These are phyloP conservation scores for Carex pumila DNA, from an alignment of 176 grass and related monocot genomes.

Conservation along the genomic window DNA sequence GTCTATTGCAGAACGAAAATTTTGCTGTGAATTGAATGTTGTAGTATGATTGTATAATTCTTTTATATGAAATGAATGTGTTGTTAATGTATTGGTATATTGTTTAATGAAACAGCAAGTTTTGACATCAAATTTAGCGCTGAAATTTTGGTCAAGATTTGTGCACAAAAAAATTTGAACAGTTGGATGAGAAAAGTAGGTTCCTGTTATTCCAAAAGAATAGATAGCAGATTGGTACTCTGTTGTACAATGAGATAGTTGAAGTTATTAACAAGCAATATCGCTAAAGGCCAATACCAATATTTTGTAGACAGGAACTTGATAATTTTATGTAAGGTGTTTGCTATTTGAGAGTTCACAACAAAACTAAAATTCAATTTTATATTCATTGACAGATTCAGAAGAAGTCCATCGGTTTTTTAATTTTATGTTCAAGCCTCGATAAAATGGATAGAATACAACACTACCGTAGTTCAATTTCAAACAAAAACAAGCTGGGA, in stretches of 20 bases:
- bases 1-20: slow-evolving; percentile 13
- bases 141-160: not conserved
- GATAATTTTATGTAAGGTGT: not conserved
- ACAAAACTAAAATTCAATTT: not conserved
- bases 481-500: not conserved
- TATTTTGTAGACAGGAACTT: not conserved
- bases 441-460: not conserved
- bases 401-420: not conserved
- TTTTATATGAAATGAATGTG: not conserved
- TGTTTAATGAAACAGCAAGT: not conserved
- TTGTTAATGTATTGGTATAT: not conserved
- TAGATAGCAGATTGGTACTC: too few species aligned
- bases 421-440: not conserved
- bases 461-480: not conserved
- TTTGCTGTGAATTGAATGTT: slow-evolving; percentile 16
- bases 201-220: too few species aligned
- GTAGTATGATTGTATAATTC: not conserved
- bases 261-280: not conserved
- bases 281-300: not conserved
- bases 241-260: not conserved
- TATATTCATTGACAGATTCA: not conserved
- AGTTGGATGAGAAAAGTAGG: too few species aligned
- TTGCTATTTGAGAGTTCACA: not conserved
- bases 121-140: not conserved
- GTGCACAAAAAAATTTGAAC: too few species aligned